Evolutionary conservation across 1,139 yeast genomes (phyloP).

Genomic region (Casaregolazyma suthepensis): DNA sequence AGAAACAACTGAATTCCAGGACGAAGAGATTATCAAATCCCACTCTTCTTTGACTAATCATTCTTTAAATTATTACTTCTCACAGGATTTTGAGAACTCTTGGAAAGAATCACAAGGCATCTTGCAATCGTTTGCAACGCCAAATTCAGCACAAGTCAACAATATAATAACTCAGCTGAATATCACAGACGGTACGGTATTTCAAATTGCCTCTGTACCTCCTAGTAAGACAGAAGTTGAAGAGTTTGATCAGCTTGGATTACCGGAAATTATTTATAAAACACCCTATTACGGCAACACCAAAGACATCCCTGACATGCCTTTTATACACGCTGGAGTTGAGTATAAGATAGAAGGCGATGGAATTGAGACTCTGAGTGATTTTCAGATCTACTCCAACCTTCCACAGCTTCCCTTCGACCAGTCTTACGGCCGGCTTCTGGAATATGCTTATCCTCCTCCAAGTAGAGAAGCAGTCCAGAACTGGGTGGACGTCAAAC

Average conservation of each 20-base stretch:
- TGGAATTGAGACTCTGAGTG: slow-evolving; percentile 21
- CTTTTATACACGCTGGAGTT: slow-evolving; percentile 63
- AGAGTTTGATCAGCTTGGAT: slow-evolving; percentile 40
- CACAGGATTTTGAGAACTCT: slow-evolving; percentile 7
- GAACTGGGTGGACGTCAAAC: slow-evolving; percentile 22
- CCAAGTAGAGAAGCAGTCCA: slow-evolving; percentile 38
- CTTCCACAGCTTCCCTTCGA: not conserved
- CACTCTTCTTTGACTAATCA: not conserved
- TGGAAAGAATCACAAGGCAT: slow-evolving; percentile 10
- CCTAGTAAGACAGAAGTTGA: slow-evolving; percentile 29
- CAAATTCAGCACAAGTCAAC: not conserved
- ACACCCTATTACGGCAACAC: slow-evolving; percentile 59
- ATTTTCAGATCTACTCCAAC: slow-evolving; percentile 19
- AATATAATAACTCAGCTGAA: slow-evolving; percentile 9
- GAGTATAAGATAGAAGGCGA: slow-evolving; percentile 41
- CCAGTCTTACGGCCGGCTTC: not conserved
- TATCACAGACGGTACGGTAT: not conserved
- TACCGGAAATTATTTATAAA: slow-evolving; percentile 47
- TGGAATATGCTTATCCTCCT: slow-evolving; percentile 25
- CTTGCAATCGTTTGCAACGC: slow-evolving; percentile 4
- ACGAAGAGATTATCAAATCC: not conserved
- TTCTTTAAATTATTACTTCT: slow-evolving; percentile 1
- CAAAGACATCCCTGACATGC: slow-evolving; percentile 46
- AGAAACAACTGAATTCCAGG: not conserved
- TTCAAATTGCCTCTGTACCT: slow-evolving; percentile 14